Percentiles rank a stretch among this genome's conserved stretches.
phyloP scores from a whole-genome alignment of 257 asterid genomes.

The Plectranthus barbatus region DNA sequence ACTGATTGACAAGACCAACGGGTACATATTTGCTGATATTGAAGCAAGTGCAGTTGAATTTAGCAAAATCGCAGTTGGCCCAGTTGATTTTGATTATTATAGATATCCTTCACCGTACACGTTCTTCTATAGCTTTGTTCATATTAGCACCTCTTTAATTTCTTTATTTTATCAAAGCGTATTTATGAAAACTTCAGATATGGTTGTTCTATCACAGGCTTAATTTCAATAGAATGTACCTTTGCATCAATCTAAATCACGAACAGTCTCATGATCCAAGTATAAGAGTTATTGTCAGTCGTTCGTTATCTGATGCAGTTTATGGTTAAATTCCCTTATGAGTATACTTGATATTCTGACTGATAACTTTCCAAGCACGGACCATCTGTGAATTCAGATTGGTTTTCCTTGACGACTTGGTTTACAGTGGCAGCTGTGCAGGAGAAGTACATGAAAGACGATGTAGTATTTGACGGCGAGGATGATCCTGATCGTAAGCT shows the following conservation, averaged over 20 bases:
- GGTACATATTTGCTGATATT: conserved; percentile 81
- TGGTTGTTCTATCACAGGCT: neutral
- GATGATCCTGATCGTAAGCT: conserved; percentile 20
- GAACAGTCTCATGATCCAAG: too few species aligned
- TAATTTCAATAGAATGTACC: neutral
- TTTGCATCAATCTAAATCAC: neutral
- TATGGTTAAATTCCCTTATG: too few species aligned
- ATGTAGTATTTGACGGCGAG: conserved; percentile 27
- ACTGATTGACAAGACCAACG: conserved; percentile 86
- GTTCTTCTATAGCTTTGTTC: neutral
- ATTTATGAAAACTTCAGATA: too few species aligned
- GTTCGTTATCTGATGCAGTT: too few species aligned
- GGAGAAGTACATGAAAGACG: conserved; percentile 94
- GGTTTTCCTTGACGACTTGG: conserved; percentile 44
- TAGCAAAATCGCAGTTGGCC: conserved; percentile 89
- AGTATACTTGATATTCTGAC: too few species aligned
- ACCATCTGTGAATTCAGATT: neutral
- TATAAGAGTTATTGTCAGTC: too few species aligned
- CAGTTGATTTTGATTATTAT: conserved; percentile 83
- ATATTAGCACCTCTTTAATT: neutral
- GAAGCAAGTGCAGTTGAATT: conserved; percentile 85
- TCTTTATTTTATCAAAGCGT: neutral
- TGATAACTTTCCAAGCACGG: too few species aligned
- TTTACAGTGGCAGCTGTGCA: conserved; percentile 95
- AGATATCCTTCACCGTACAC: conserved; percentile 68